Conservation (phyloP, 768 basidiomycete species). For the Mycena pura region DNA sequence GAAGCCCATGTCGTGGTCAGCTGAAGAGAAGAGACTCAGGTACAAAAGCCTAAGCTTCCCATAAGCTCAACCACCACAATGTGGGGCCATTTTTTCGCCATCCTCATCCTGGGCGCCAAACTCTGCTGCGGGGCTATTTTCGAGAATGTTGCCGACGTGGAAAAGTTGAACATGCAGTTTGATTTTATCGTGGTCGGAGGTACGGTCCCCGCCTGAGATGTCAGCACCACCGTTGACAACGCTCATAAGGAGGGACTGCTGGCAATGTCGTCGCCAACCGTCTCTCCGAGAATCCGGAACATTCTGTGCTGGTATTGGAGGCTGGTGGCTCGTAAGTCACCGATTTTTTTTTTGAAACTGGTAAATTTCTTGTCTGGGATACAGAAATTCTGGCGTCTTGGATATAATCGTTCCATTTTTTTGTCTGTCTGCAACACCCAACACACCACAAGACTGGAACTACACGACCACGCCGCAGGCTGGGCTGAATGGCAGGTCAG, state of each 20-base stretch:
- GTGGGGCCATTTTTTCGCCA: neutral
- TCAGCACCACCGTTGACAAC: neutral
- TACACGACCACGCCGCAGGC: neutral
- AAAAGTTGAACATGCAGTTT: slow-evolving; percentile 1
- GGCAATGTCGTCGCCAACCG: slow-evolving; percentile 34
- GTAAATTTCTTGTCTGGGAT: neutral
- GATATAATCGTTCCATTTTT: slow-evolving; percentile 1
- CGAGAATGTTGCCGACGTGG: neutral
- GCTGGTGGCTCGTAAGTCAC: slow-evolving; percentile 29
- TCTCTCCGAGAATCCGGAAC: slow-evolving; percentile 29
- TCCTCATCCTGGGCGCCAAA: neutral
- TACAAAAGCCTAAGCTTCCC: no score
- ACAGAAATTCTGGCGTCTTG: neutral
- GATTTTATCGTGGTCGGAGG: slow-evolving; percentile 15
- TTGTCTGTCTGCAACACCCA: neutral
- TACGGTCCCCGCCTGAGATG: neutral
- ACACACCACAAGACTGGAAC: slow-evolving; percentile 2
- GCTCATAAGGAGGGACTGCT: slow-evolving; percentile 28
- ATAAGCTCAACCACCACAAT: neutral
- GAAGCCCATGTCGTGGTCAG: no score
- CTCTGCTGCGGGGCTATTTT: neutral
- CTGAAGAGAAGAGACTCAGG: no score
- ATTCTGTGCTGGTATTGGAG: slow-evolving; percentile 33
- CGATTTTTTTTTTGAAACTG: neutral
- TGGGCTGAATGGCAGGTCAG: neutral